Base-by-base conservation (phyloP, 2,329 filamentous ascomycete genomes). In the Apiospora arundinis region DNA sequence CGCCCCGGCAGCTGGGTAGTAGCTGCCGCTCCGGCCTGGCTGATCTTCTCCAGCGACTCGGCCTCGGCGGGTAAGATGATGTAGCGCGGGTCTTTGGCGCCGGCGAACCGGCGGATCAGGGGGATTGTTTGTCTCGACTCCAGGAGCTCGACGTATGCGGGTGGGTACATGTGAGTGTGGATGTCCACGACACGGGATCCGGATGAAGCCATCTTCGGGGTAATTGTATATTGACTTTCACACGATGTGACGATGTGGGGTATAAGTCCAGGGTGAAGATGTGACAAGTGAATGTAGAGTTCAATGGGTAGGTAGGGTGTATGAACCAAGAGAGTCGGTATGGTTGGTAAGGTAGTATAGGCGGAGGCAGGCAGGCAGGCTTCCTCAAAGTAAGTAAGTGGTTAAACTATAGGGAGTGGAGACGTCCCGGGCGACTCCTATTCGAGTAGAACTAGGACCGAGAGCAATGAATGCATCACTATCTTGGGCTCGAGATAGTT, bases 81-180 rank as follows among this genome's bases (percentile, higher is more conserved):
- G 71, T 94, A 88, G 16, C 92, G 90, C 63, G 90, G 88, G 60
- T 89, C 88, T 23, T 84, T 79, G 32, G 83, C 82, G 56, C 81
- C 88, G 71, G 85, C 85, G 76, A 94, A 94, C 23, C 85, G 87
- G 72, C 92, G 89, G 71, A 95, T 90, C 72, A 95, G 89, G 45
- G 93, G 93, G 73, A 95, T 93, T 28, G 84, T 85, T 66, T 83
- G 79, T 70, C 90, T 86, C 18, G 87, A 86, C 78, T 88, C 85
- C 72, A 92, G 88, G 72, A 92, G 87, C 72, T 84, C 78, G 76
- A 92, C 85, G 77, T 92, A 92, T 32, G 86, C 87, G 4, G 90
- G 89, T 21, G 90, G 89, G 79, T 92, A 92, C 87, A 92, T 90
- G 81, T 92, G 90, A 1, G 90, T 92, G 85, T 92, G 90, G 78